These are phyloP conservation scores for Magnolia changhungtana DNA, from an alignment of 164 flowering plant genomes.

Conservation along the genomic window DNA sequence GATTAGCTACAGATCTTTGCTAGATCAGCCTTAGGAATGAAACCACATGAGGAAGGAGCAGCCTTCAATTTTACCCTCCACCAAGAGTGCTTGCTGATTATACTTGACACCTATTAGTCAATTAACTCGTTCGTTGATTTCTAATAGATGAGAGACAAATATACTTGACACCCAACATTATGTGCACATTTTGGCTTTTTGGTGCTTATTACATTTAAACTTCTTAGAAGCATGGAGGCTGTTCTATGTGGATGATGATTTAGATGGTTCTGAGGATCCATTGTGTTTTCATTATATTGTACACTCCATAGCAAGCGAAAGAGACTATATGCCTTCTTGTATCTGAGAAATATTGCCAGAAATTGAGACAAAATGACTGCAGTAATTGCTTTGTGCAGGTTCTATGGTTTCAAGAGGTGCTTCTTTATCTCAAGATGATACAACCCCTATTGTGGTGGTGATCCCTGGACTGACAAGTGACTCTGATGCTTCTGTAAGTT, in stretches of 20 bases:
- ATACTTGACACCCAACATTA: no score
- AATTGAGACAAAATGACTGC: neutral
- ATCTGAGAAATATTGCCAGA: neutral
- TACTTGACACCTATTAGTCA: no score
- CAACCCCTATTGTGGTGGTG: slow-evolving; percentile 76
- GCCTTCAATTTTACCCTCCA: no score
- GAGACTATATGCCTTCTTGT: neutral
- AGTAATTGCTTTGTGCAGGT: slow-evolving; percentile 7
- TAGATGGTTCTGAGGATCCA: slow-evolving; percentile 1
- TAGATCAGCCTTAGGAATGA: no score
- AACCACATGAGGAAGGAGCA: no score
- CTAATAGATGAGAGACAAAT: no score
- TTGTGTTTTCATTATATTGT: neutral
- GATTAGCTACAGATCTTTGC: no score
- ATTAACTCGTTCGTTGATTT: no score
- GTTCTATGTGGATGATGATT: neutral
- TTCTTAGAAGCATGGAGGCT: neutral
- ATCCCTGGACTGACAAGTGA: slow-evolving; percentile 94
- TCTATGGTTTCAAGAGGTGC: slow-evolving; percentile 39
- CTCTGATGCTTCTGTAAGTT: slow-evolving; percentile 73
- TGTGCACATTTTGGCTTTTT: no score
- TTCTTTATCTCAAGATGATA: slow-evolving; percentile 44
- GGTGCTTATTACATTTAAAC: neutral
- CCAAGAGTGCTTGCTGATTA: no score
- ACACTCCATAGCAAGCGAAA: neutral